phyloP scores from a whole-genome alignment of 352 stramenopile genomes.

The Phytophthora pinifolia region DNA sequence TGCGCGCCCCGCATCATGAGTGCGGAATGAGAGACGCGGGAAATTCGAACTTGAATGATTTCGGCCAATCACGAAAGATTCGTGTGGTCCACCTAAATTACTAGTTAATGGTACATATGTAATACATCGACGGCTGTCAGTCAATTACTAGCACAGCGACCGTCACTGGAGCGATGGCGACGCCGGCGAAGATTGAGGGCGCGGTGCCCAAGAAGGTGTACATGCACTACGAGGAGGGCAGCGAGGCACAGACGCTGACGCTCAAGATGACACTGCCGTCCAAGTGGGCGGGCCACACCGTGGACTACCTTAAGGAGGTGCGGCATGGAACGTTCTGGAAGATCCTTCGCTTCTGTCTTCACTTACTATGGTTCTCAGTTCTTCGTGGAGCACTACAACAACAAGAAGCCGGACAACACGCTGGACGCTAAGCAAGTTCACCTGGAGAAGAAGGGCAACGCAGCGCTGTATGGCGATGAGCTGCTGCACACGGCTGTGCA shows the following conservation, averaged over 20 bases:
- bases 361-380: conserved; percentile 45
- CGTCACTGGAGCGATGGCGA: conserved; percentile 26
- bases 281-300: conserved; percentile 80
- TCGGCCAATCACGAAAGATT: conserved; percentile 18
- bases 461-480: conserved; percentile 66
- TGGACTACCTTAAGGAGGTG: conserved; percentile 85
- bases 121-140: too few species aligned
- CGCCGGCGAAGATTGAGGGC: conserved; percentile 67
- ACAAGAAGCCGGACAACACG: conserved; percentile 76
- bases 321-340: conserved; percentile 18
- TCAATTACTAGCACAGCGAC: too few species aligned
- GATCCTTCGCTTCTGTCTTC: not conserved
- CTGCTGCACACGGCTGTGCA: conserved; percentile 77
- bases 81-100: too few species aligned
- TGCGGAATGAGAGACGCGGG: conserved; percentile 18
- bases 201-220: conserved; percentile 88
- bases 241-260: conserved; percentile 63
- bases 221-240: conserved; percentile 84
- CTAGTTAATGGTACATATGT: too few species aligned
- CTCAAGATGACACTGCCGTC: conserved; percentile 89
- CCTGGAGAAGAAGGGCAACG: conserved; percentile 66
- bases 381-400: conserved; percentile 91
- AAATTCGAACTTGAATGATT: conserved; percentile 14
- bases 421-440: conserved; percentile 57
- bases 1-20: not conserved